Base-by-base conservation (phyloP, 129 eudicot species). In the Logfia minima region DNA sequence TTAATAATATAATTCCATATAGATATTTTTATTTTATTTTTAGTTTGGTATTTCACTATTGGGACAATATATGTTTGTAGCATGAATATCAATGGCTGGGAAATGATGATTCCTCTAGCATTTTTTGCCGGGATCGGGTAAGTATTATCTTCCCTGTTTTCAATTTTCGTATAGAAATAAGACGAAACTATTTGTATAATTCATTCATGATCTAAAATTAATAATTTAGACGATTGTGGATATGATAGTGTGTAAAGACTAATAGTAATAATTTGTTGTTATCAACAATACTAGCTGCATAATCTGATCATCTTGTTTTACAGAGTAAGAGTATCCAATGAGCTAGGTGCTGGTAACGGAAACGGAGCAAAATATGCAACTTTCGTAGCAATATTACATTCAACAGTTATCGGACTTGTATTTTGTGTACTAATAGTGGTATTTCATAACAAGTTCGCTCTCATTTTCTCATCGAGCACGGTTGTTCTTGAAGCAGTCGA, bases 101-200 rank as follows among this genome's bases (percentile, higher is more conserved):
- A 92, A 79, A 80, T 92, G 93, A 92, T 87, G 88, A 87, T 92
- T 51, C 94, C 98, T 37, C 80, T 92, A 1, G 96, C 92, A 51
- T 92, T 92, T 83, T 92, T 89, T n/a, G 96, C 92, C 17, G 97
- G 91, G 28, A 84, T 89, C 14, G 92, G 97, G 97, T 89, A 88
- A 14, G 37, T 39, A 14, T 21, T 62, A 6, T 62, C 67, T 5
- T n/a, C 19, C 7, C 19, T 17, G 59, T 26, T 26, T 26, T 26
- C 28, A 26, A 1, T 52, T 51, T 10, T 51, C n/a, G 14, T 10
- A 17, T 51, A 51, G 43, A 37, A 37, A 5, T 6, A 37, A 34
- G 6, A 34, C 39, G 39, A 34, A 34, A 6, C 7, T 34, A 4
- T 34, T 4, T 34, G 39, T 34, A 34, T 34, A 34, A 34, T 34